Percentiles rank a stretch among this genome's conserved stretches.
phyloP scores from a whole-genome alignment of 108 stramenopile species.

The Mediolabrus comicus region DNA sequence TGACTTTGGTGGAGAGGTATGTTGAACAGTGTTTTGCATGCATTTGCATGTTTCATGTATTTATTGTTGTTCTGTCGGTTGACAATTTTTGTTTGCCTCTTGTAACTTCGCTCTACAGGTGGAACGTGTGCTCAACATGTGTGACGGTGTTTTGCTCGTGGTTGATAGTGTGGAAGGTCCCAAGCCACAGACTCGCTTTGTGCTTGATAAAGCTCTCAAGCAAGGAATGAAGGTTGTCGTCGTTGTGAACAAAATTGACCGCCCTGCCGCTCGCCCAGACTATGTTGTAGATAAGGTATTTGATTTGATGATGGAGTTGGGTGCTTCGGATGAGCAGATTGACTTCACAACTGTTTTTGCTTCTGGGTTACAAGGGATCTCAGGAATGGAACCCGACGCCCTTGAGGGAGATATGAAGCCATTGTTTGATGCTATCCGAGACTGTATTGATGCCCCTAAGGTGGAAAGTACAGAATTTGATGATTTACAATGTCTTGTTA shows the following conservation, averaged over 20 bases:
- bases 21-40: neutral
- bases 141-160: conserved; percentile 96
- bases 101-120: conserved; percentile 11
- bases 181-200: conserved; percentile 98
- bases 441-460: conserved; percentile 68
- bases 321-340: conserved; percentile 96
- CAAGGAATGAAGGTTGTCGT: conserved; percentile 92
- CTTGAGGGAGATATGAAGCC: conserved; percentile 88
- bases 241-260: conserved; percentile 99
- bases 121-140: conserved; percentile 97
- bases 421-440: conserved; percentile 88
- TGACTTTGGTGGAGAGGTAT: conserved; percentile 97
- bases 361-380: conserved; percentile 89
- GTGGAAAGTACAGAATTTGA: conserved; percentile 61
- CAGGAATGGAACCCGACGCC: conserved; percentile 79
- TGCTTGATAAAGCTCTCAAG: conserved; percentile 95
- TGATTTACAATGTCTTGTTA: conserved; percentile 85
- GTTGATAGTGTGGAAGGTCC: conserved; percentile 98
- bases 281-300: conserved; percentile 98
- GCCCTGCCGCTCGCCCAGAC: conserved; percentile 93
- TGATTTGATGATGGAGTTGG: conserved; percentile 96
- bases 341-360: conserved; percentile 97
- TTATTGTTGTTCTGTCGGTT: neutral
- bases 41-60: neutral
- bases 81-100: neutral